Evolutionary conservation across 441 rosid genomes (phyloP), one percentile per base, ranked within the genome.

Genomic region (Gossypium gossypioides): DNA sequence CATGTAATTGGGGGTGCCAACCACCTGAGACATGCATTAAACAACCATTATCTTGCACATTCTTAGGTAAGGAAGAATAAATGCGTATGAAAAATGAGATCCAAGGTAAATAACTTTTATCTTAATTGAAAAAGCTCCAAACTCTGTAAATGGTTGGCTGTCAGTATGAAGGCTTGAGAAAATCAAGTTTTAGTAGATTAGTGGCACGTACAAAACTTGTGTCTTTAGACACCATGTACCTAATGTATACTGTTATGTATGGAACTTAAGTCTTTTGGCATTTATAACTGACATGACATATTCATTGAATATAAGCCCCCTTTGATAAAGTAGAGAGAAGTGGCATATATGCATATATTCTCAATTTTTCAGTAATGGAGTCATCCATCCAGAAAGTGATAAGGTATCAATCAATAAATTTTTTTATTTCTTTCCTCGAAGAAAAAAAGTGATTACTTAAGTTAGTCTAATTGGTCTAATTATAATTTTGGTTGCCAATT

Each of bases 1-100:
- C 97, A 93, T 93, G 83, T 91, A 93, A 80, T 93, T 93, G 56
- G 97, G 98, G 78, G 98, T 93, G 81, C 98, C 98, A 85, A 93
- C 98, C 68, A 93, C 98, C 98, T 93, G 81, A 64, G 42, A 16
- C 67, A 59, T 29, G 2, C 61, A 55, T 8, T 42, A 70, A 37
- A 18, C 48, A 40, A 37, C 52, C n/a, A 46, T 15, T 42, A 56
- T 77, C 25, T 75, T 46, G 46, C 59, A 46, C 2, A 70, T 32
- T 70, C 18, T 58, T 52, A 64, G 60, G 18, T 16, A 37, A 50
- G 48, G 50, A 67, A 68, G 68, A 67, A 74, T 60, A 68, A 3
- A 13, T 13, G 6, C 8, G 27, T 19, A 42, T 16, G 5, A 29
- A 68, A 68, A 68, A 16, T n/a, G 42, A 29, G 19, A 69, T 16